A percentile compares a stretch with the other conserved stretches of the same genome.
phyloP scores from a whole-genome alignment of 257 asterid genomes.

The Catharanthus roseus region DNA sequence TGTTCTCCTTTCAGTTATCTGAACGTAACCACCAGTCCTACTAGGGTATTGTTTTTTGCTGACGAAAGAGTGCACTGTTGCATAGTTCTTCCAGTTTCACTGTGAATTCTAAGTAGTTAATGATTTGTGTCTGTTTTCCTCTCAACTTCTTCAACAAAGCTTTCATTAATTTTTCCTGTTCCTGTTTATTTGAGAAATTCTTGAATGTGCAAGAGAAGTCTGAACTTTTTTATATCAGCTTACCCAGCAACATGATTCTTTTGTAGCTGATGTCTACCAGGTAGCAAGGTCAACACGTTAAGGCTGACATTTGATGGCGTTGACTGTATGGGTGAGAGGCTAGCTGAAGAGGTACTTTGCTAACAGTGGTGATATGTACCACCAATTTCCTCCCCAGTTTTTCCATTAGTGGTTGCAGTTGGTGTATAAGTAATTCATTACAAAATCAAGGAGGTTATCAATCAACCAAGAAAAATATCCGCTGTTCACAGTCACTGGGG shows the following conservation, averaged over 20 bases:
- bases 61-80: not conserved
- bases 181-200: conserved; percentile 4
- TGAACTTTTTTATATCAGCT: not conserved
- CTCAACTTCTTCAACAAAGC: not conserved
- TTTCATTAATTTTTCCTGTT: not conserved
- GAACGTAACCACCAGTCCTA: too few species aligned
- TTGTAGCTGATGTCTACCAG: conserved; percentile 34
- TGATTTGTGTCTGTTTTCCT: not conserved
- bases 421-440: not conserved
- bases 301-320: conserved; percentile 89
- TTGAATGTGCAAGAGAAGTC: not conserved
- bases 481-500: not conserved
- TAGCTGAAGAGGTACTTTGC: conserved; percentile 85
- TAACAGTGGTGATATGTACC: conserved; percentile 15
- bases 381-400: not conserved
- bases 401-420: not conserved
- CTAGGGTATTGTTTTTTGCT: not conserved
- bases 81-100: not conserved
- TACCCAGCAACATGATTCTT: conserved; percentile 13
- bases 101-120: not conserved
- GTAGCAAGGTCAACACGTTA: conserved; percentile 77
- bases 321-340: conserved; percentile 88
- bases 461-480: not conserved
- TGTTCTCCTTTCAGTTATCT: not conserved
- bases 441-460: not conserved